Evolutionary conservation across 768 basidiomycete genomes (phyloP), one percentile per base, ranked within the genome.

Genomic region (Boletus speciosus): DNA sequence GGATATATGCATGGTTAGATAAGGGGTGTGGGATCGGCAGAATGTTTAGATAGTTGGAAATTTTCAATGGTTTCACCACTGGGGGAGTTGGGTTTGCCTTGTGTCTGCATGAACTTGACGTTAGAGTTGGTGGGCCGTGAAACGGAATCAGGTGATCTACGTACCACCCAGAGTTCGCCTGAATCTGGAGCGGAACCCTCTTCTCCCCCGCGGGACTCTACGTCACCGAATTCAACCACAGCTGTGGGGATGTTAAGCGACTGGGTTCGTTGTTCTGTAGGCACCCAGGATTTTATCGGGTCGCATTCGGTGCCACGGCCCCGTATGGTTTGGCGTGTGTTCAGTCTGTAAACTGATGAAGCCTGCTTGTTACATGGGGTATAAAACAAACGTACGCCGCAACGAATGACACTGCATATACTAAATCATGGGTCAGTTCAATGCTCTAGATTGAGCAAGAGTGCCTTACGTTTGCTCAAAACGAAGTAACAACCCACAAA

Each of bases 321-420:
- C 5, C 78, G 77, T 38, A 82, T 63, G 25, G 68, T 72, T 47
- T 80, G 72, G 19, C 85, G 77, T 3, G 84, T 85, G 67, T 86
- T 87, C 35, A 88, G 74, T 14, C 82, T 84, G 45, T 49, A 48
- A 23, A 46, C 42, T 21, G 50, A 74, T 54, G 39, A 58, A 58
- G 19, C 25, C n/a, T 25, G 19, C 15, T 23, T 21, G 11, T 21
- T 23, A 16, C 29, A 43, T 19, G 16, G 0, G 3, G 2, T 2
- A 23, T n/a, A 38, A 19, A 19, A 40, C 34, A 40, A 5, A 70
- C 81, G 48, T 62, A 84, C 82, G 85, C 82, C 37, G 85, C 83
- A 64, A 86, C 71, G 67, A 84, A 76, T n/a, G 84, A 85, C 47
- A 82, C 78, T 0, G 78, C 81, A 57, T 85, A 83, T n/a, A 85